Base-by-base conservation (phyloP, 345 rosid species). In the Ceriops decandra region DNA sequence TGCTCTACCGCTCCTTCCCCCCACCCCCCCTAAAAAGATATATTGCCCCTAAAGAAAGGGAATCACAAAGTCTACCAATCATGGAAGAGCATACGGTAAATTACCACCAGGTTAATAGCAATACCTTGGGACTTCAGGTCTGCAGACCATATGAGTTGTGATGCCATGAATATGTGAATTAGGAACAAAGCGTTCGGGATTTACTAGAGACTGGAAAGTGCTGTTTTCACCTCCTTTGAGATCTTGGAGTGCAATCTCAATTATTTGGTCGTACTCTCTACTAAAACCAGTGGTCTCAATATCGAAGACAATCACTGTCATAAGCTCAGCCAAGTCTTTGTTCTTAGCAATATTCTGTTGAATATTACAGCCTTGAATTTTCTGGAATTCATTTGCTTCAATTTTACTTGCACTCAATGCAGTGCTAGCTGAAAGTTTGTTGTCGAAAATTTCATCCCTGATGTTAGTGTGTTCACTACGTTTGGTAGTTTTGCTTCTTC, bases 41-140 rank as follows among this genome's bases (percentile, higher is more conserved):
- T 2, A 0, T 15, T 11, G 2, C 9, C 42, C 15, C 46, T 9
- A 36, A 36, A 36, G 16, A 42, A 13, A 10, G 47, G 15, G 16
- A 42, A 42, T 42, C 17, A 42, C 47, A 42, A 5, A 13, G 47
- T 42, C 16, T 11, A 42, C 17, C 47, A 62, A 49, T 47, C 33
- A 59, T 24, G 38, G 61, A 70, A 70, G 31, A 13, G 31, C 32
- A 8, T 38, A 3, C 7, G 26, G 42, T 28, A 64, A 70, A 62
- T 11, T 56, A 52, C 9, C 5, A 35, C 30, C 38, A 66, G 36
- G n/a, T 7, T 26, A 49, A 32, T 49, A 54, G 11, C 21, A 30
- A 7, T 84, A 91, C 98, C 96, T 91, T 42, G 99, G 99, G 82
- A 95, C 90, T 66, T 82, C 88, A 51, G 87, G 88, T 69, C 83